Conservation (phyloP, 139 green algal genomes). For the Medakamo hakoo region DNA sequence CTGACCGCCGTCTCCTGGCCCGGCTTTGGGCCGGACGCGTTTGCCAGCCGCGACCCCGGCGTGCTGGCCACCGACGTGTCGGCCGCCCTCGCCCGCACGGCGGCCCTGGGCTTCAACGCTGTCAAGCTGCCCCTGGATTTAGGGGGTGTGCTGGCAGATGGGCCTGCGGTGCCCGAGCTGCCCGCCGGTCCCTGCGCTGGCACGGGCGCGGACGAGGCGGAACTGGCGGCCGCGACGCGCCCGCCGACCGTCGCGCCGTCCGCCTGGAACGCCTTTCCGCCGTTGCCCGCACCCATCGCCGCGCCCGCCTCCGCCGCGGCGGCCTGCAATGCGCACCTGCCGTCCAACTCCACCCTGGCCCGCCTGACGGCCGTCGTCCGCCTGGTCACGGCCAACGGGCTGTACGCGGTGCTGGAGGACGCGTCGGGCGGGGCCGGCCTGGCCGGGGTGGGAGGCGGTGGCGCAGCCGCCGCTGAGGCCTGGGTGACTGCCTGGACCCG, state of each 20-base stretch:
- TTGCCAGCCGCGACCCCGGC: too few relatives aligned
- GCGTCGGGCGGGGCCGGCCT: too few relatives aligned
- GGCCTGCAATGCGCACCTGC: neutral
- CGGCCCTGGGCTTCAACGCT: conserved; percentile 12
- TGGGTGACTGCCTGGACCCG: neutral
- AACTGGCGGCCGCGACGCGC: neutral
- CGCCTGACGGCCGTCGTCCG: neutral
- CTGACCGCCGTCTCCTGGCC: neutral
- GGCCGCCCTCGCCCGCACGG: neutral
- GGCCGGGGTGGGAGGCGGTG: too few relatives aligned
- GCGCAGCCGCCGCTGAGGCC: neutral
- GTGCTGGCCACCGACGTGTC: neutral
- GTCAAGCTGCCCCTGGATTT: conserved; percentile 16
- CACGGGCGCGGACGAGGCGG: too few relatives aligned
- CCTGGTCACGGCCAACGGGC: neutral
- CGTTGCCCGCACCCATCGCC: too few relatives aligned
- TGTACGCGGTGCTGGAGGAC: neutral
- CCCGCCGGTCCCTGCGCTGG: too few relatives aligned
- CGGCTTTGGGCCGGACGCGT: neutral
- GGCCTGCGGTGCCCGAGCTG: neutral
- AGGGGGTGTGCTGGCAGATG: neutral
- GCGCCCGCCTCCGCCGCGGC: too few relatives aligned
- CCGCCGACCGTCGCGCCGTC: neutral
- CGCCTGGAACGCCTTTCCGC: neutral
- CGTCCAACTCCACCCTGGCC: neutral